phyloP scores from a whole-genome alignment of 2,329 filamentous ascomycete genomes.

The Phyllosticta citriasiana region DNA sequence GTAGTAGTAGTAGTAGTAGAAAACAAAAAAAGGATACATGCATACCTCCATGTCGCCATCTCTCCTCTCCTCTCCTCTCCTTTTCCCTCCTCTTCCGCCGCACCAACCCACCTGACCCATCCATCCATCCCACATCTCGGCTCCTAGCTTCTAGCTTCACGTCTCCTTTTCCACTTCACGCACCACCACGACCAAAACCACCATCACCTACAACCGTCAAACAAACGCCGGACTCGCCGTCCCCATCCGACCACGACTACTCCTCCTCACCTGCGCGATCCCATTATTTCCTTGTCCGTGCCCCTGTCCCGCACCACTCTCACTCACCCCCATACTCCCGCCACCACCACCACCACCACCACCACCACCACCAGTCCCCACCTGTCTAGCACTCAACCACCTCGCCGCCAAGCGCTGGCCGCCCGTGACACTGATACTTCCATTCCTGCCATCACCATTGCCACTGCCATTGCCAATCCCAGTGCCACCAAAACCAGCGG shows the following conservation, averaged over 20 bases:
- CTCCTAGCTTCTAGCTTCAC: too few species aligned
- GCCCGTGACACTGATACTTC: not conserved
- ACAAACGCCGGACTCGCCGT: slow-evolving; percentile 4
- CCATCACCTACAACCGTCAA: not conserved
- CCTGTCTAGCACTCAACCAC: slow-evolving; percentile 19
- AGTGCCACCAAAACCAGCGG: slow-evolving; percentile 12
- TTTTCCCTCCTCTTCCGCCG: too few species aligned
- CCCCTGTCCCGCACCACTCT: not conserved
- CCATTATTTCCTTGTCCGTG: not conserved
- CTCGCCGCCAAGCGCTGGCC: slow-evolving; percentile 23
- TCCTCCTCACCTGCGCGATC: not conserved
- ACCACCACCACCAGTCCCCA: not conserved
- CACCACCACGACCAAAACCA: not conserved
- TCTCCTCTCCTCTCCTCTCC: too few species aligned
- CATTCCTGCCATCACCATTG: not conserved
- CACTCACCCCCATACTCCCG: slow-evolving; percentile 16
- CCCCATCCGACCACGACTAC: not conserved
- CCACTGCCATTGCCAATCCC: not conserved
- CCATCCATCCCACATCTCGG: too few species aligned
- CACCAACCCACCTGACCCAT: too few species aligned
- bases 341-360: not conserved
- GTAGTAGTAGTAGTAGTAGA: too few species aligned
- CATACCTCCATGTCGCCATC: too few species aligned
- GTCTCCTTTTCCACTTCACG: too few species aligned
- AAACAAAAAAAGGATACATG: too few species aligned